A percentile compares a stretch with the other conserved stretches of the same genome.
phyloP scores from a whole-genome alignment of 2,329 filamentous ascomycete species.

The Zasmidium citrigriseum region DNA sequence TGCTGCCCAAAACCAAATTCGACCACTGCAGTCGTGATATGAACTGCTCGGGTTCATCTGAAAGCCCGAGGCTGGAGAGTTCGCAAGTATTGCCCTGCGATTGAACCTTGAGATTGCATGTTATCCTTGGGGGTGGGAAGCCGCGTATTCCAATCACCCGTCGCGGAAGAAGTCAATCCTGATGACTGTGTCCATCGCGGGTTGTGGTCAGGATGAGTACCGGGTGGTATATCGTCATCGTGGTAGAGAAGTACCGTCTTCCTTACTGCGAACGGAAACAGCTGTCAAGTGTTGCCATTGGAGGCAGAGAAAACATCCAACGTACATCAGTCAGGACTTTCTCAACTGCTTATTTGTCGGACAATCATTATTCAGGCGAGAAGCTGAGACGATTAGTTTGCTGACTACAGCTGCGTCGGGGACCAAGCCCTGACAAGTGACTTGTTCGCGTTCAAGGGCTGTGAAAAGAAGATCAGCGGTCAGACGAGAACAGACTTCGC shows the following conservation, averaged over 20 bases:
- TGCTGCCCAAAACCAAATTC: background rate
- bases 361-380: background rate
- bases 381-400: background rate
- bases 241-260: background rate
- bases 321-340: background rate
- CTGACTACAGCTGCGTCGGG: background rate
- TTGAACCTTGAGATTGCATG: background rate
- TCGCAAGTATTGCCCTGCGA: background rate
- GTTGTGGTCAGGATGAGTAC: background rate
- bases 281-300: too few species aligned
- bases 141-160: background rate
- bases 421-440: background rate
- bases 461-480: constrained; percentile 1
- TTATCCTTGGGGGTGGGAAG: background rate
- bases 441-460: background rate
- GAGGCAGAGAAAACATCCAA: background rate
- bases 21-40: background rate
- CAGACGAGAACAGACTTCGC: background rate
- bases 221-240: background rate
- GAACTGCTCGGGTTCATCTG: background rate
- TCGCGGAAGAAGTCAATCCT: too few species aligned
- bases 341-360: background rate
- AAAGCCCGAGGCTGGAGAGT: background rate
- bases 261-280: background rate
- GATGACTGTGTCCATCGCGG: background rate